Base-by-base conservation (phyloP, 2,329 filamentous ascomycete species). In the Claviceps capensis region DNA sequence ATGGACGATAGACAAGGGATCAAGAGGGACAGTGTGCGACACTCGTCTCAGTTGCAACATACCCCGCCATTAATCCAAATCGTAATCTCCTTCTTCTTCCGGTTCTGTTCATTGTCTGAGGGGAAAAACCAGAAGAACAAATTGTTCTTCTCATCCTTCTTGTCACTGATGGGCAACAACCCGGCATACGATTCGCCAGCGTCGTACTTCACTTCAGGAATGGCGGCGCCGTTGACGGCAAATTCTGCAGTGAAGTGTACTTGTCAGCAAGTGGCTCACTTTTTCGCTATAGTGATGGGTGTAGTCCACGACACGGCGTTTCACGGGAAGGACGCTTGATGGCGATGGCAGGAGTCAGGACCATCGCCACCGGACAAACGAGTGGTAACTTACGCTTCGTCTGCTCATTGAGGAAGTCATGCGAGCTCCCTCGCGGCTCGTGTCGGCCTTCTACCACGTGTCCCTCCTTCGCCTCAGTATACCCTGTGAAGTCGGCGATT, bases 51-150 rank as follows among this genome's bases (percentile, higher is more conserved):
- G 11, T 42, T 42, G 23, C 36, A 13, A 36, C 44, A 47, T 60
- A 72, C 70, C 14, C 71, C 71, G 3, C 79, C 79, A 53, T 81
- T 82, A 34, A 76, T 65, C 76, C 76, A 85, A 47, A 85, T 80
- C 1, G 80, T 65, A 41, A 85, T 74, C 55, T 85, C 81, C 48
- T 83, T 73, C 0, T 70, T 66, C 0, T 72, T 70, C 5, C 69
- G 61, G 1, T 69, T 61, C 52, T 61, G 57, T 34, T 57, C 46
- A 38, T 78, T 76, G 0, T 69, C 70, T 0, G 78, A 76, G 0
- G 81, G 81, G 53, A 82, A 83, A 68, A 83, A 84, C 79, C 79
- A 85, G 60, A 82, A 85, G 64, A 76, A 85, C 1, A 85, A 63
- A 55, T 82, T 65, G 41, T 73, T 65, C 0, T 66, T 68, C 61